Evolutionary conservation across 441 rosid species (phyloP), one percentile per base, ranked within the genome.

Genomic region (Erysimum pusillum): DNA sequence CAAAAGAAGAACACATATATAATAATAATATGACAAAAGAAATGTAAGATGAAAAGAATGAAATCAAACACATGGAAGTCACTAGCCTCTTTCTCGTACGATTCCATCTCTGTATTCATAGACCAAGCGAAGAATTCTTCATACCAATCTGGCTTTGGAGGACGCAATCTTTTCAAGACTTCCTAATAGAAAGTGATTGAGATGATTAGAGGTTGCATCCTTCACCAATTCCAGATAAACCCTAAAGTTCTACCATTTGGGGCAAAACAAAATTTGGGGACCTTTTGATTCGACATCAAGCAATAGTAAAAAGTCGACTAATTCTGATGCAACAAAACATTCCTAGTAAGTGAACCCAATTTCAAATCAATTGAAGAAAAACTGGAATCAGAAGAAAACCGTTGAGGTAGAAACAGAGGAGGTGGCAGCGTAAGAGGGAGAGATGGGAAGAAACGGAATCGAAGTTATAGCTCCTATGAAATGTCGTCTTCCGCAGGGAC

Each of bases 111-210:
- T 53, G 87, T 75, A 59, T 83, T 80, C 78, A 87, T 67, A 18
- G 34, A 69, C 51, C 81, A 83, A 22, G 97, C 99, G 39, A 82
- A 90, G 20, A 89, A 45, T 75, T 93, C 98, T 57, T 91, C 97
- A 14, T 85, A 90, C 97, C 97, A 96, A 73, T 84, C 91, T 6
- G 95, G 93, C 79, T 91, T 87, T 48, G 88, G 88, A 59, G 98
- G 89, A 69, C 82, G 97, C 74, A 91, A 48, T 60, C 72, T 86
- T 51, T 79, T 83, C 87, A 91, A 60, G 28, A 39, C 70, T 3
- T 76, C 87, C 97, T 92, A 70, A 10, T 67, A 31, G 31, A 8
- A 9, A 9, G 14, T 54, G 25, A 3, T 46, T 44, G 11, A 56
- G 31, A 56, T 44, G 11, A 63, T 63, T 31, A 73, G 35, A 72